Evolutionary conservation across 805 yeast species (phyloP).

Genomic region (Blastobotrys attinorum): DNA sequence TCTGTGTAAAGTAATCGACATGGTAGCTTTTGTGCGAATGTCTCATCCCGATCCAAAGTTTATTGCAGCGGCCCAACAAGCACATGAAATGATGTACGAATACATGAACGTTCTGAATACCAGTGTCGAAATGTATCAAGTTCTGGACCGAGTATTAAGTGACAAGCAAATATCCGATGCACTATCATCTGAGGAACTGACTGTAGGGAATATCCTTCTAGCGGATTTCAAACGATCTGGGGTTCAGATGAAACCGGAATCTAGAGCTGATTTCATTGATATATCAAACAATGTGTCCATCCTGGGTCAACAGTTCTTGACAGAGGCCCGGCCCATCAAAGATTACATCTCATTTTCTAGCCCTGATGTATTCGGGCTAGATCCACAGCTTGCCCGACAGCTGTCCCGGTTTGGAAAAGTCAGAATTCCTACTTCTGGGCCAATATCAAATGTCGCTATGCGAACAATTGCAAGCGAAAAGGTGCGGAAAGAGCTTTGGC

Average conservation of each 20-base stretch:
- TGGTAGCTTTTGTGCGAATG: constrained; percentile 85
- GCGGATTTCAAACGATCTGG: constrained; percentile 90
- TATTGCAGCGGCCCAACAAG: constrained; percentile 73
- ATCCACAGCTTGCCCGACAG: constrained; percentile 23
- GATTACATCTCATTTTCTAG: constrained; percentile 17
- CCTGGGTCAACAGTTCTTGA: constrained; percentile 69
- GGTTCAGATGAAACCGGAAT: constrained; percentile 59
- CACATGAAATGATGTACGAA: constrained; percentile 84
- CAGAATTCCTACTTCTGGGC: constrained; percentile 53
- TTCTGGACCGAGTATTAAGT: constrained; percentile 48
- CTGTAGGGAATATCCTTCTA: constrained; percentile 72
- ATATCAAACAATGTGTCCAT: constrained; percentile 75
- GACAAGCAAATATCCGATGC: constrained; percentile 30
- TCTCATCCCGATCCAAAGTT: constrained; percentile 72
- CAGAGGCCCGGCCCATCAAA: constrained; percentile 32
- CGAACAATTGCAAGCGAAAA: constrained; percentile 47
- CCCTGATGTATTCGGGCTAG: constrained; percentile 27
- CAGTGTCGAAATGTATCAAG: constrained; percentile 58
- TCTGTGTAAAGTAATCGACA: constrained; percentile 85
- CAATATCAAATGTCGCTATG: constrained; percentile 57
- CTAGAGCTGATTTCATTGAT: constrained; percentile 63
- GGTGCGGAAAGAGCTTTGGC: constrained; percentile 66
- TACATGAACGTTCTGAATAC: constrained; percentile 92
- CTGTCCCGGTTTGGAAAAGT: constrained; percentile 32
- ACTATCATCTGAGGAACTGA: constrained; percentile 65